These are phyloP conservation scores for Exophiala xenobiotica DNA, from an alignment of 2,329 filamentous ascomycete species.

Conservation along the genomic window DNA sequence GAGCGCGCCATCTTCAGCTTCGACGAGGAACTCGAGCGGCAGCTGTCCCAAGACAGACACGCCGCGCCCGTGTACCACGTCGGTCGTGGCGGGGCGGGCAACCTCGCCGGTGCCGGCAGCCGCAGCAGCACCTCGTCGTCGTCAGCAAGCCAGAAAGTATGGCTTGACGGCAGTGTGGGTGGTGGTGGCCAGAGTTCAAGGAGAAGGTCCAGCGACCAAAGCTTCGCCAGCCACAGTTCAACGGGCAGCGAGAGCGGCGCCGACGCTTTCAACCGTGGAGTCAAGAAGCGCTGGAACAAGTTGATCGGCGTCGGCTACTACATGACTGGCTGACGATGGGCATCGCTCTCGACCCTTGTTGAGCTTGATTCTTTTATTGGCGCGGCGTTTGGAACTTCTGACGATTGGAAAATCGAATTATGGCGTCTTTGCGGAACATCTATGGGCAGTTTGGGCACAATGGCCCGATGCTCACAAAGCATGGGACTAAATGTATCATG, in stretches of 20 bases:
- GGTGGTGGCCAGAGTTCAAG: background rate
- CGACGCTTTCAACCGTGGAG: slow-evolving; percentile 27
- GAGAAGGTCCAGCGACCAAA: slow-evolving; percentile 16
- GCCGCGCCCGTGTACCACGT: slow-evolving; percentile 64
- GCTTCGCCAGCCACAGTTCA: slow-evolving; percentile 1
- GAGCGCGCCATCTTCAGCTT: slow-evolving; percentile 65
- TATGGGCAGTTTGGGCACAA: too few species aligned
- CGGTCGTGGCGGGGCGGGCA: slow-evolving; percentile 62
- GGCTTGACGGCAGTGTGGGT: background rate
- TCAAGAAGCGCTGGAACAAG: slow-evolving; percentile 31
- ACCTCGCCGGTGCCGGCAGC: slow-evolving; percentile 34
- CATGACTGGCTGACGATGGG: background rate
- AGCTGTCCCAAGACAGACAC: slow-evolving; percentile 52
- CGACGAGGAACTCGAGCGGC: slow-evolving; percentile 63
- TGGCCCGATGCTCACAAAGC: too few species aligned
- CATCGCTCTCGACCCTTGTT: slow-evolving; percentile 1
- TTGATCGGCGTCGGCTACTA: slow-evolving; percentile 22
- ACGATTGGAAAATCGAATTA: background rate
- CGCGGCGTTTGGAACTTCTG: slow-evolving; percentile 11
- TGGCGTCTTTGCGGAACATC: too few species aligned
- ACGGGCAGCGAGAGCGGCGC: slow-evolving; percentile 27
- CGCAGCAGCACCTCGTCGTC: slow-evolving; percentile 2
- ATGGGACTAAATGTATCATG: too few species aligned
- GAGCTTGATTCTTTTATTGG: slow-evolving; percentile 4
- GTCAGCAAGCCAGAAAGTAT: background rate